Evolutionary conservation across 2,329 filamentous ascomycete species (phyloP), one percentile per base, ranked within the genome.

Genomic region (Fusarium continuum): DNA sequence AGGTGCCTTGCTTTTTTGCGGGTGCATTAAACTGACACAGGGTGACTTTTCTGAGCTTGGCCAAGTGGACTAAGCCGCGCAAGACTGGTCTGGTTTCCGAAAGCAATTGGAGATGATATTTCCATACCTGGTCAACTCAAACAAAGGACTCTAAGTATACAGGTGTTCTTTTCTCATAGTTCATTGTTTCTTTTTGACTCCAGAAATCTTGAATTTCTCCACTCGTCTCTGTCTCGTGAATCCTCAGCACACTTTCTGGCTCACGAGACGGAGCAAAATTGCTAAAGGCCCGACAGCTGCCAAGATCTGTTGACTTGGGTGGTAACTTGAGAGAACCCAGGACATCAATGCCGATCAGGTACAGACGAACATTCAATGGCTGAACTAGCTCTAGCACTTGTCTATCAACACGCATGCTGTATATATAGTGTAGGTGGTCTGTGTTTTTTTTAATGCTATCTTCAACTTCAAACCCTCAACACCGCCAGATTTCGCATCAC

Each of bases 301-400:
- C 61, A 65, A 65, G 61, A 49, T 63, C 29, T n/a, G 22, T 62
- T 39, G 13, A 46, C 55, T 38, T 53, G 17, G 36, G 34, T 55
- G 31, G 29, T 43, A 41, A 48, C 49, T 46, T 23, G 20, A 52
- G 35, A 35, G 29, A 63, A 41, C 28, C 60, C 49, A 69, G 40
- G 46, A 55, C 23, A 34, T 43, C 32, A 59, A 48, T 55, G 67
- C 57, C 67, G 64, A 69, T 69, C 67, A 70, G 67, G 67, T 70
- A 69, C 67, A 53, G 40, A 13, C 26, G 50, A 44, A 34, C 59
- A 62, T 55, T 70, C 64, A 68, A 66, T 68, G 64, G 64, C 64
- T 45, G 45, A 26, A 49, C 39, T 28, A 57, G 46, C 17, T 26
- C 43, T 52, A 48, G 36, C 31, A n/a, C 40, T 48, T 60, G 55